Evolutionary conservation across 2,329 filamentous ascomycete species (phyloP).

Genomic region (Phialophora expanda): DNA sequence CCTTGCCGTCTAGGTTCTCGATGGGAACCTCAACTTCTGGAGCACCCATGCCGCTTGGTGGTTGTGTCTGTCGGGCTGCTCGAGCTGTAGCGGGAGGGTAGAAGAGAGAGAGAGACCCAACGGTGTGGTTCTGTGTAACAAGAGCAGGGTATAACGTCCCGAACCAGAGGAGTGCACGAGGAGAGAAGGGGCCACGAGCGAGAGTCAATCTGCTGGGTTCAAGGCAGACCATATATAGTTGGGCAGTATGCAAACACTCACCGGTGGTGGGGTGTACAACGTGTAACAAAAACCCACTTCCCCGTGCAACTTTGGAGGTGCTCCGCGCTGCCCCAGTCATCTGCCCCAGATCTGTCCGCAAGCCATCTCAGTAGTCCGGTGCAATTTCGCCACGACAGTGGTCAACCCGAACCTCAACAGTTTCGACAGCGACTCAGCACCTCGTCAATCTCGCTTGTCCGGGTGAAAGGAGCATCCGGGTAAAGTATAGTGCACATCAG

Average conservation of each 20-base stretch:
- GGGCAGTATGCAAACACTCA: constrained; percentile 16
- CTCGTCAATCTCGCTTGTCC: constrained; percentile 6
- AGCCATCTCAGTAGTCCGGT: not conserved
- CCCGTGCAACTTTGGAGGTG: constrained; percentile 16
- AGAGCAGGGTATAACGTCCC: not conserved
- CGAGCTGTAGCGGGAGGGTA: not conserved
- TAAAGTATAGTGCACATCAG: constrained; percentile 3
- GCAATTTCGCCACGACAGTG: constrained; percentile 2
- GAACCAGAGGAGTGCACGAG: not conserved
- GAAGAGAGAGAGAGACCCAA: not conserved
- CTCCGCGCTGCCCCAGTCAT: constrained; percentile 27
- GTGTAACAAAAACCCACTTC: constrained; percentile 19
- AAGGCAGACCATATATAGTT: constrained; percentile 28
- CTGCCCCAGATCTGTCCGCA: constrained; percentile 25
- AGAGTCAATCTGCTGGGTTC: constrained; percentile 10
- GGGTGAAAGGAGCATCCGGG: constrained; percentile 23
- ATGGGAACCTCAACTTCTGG: constrained; percentile 25
- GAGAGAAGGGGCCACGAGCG: constrained; percentile 4
- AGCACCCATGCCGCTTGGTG: constrained; percentile 19
- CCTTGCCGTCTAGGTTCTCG: constrained; percentile 13
- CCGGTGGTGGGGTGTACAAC: constrained; percentile 17
- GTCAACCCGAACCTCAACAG: constrained; percentile 5
- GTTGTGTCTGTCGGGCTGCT: not conserved
- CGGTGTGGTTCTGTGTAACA: constrained; percentile 11
- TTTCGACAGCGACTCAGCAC: constrained; percentile 2